These are phyloP conservation scores for Berkeleyomyces basicola DNA, from an alignment of 2,329 filamentous ascomycete genomes.

Conservation along the genomic window DNA sequence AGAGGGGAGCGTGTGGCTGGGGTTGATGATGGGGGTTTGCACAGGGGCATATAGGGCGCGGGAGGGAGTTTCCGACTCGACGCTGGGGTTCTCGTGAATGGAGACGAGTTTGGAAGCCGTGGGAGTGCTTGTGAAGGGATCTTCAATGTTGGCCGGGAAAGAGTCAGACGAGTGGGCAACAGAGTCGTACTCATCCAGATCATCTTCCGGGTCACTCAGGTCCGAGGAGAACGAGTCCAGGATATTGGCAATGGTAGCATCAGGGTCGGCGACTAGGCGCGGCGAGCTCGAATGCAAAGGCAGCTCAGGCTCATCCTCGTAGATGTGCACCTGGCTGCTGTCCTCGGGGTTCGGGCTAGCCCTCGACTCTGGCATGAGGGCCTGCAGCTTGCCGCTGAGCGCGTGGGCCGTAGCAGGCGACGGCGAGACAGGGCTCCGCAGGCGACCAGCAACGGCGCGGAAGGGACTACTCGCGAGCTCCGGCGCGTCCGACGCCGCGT, in stretches of 20 bases:
- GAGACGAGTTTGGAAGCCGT: background rate
- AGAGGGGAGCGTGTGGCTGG: background rate
- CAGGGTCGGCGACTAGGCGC: constrained; percentile 17
- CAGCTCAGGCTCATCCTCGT: constrained; percentile 42
- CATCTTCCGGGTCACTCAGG: constrained; percentile 35
- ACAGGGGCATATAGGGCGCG: background rate
- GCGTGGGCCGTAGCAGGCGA: constrained; percentile 26
- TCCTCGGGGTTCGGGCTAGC: constrained; percentile 13
- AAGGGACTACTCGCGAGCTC: constrained; percentile 7
- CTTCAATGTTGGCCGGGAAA: constrained; percentile 72
- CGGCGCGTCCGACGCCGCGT: background rate
- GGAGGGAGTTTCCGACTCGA: background rate
- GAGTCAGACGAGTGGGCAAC: constrained; percentile 84
- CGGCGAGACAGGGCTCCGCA: constrained; percentile 9
- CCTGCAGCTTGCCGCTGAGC: constrained; percentile 29
- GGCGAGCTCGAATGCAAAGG: constrained; percentile 18
- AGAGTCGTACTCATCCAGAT: constrained; percentile 68
- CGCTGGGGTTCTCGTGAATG: background rate
- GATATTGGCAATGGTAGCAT: constrained; percentile 27
- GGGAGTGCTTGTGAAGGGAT: constrained; percentile 62
- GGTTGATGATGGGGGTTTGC: background rate
- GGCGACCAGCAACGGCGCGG: background rate
- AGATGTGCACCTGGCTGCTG: constrained; percentile 43
- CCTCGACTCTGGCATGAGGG: constrained; percentile 24
- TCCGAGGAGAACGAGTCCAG: constrained; percentile 38